Conservation (phyloP, 2,329 filamentous ascomycete genomes). For the Colletotrichum gigasporum region DNA sequence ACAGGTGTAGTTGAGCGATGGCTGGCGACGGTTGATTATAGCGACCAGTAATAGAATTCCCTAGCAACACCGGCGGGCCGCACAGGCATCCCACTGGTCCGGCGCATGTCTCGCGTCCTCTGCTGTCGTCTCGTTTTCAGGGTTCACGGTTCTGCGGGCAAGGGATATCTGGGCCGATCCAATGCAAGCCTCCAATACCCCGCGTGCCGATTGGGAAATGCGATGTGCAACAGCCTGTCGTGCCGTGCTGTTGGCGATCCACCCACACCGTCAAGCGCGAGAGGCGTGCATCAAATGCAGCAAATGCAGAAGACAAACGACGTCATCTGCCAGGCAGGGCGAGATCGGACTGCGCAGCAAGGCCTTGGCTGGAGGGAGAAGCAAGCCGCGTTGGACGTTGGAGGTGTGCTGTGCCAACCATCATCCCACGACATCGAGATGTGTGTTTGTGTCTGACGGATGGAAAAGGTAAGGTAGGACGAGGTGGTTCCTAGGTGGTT, state of each 20-base stretch:
- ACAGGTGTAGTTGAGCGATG: slow-evolving; percentile 25
- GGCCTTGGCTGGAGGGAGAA: neutral
- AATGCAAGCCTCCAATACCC: slow-evolving; percentile 31
- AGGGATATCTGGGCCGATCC: slow-evolving; percentile 29
- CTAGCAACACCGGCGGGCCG: slow-evolving; percentile 26
- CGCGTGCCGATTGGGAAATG: slow-evolving; percentile 31
- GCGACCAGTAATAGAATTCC: slow-evolving; percentile 27
- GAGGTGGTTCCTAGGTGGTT: neutral
- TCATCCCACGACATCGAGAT: neutral
- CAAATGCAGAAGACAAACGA: slow-evolving; percentile 15
- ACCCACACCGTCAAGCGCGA: slow-evolving; percentile 25
- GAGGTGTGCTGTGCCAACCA: neutral
- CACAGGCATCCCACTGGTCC: slow-evolving; percentile 29
- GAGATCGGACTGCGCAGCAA: neutral
- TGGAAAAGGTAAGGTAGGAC: neutral
- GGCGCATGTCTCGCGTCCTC: slow-evolving; percentile 28
- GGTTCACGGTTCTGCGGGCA: slow-evolving; percentile 30
- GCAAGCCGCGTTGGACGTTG: no score
- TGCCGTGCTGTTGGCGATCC: slow-evolving; percentile 9
- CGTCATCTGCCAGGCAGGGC: slow-evolving; percentile 22
- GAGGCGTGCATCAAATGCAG: slow-evolving; percentile 7
- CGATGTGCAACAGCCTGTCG: slow-evolving; percentile 16
- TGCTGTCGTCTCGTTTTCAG: slow-evolving; percentile 31
- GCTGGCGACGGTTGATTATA: slow-evolving; percentile 21
- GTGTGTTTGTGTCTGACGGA: neutral